Evolutionary conservation across 495 filamentous ascomycete genomes (phyloP).

Genomic region (Copromyces sp.): DNA sequence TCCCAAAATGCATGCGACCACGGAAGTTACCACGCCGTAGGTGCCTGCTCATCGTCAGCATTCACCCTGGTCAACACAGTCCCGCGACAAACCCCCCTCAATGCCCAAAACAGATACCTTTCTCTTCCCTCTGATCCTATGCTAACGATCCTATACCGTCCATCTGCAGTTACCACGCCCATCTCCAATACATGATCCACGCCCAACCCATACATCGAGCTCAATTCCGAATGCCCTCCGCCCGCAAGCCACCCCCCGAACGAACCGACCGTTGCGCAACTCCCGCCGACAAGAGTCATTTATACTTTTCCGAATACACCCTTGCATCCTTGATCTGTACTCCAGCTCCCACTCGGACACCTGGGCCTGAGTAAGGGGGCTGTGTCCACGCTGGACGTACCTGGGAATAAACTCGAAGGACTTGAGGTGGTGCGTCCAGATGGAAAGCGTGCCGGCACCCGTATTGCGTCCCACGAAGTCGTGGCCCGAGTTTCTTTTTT

Average conservation of each 20-base stretch:
- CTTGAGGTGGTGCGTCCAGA: conserved; percentile 52
- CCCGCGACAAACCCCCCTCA: conserved; percentile 36
- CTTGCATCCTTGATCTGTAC: conserved; percentile 33
- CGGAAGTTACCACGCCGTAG: too few species aligned
- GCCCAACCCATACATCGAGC: conserved; percentile 35
- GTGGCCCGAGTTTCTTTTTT: conserved; percentile 53
- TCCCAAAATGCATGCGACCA: conserved; percentile 51
- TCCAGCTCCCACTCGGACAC: conserved; percentile 33
- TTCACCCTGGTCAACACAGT: not conserved
- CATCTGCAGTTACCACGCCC: conserved; percentile 38
- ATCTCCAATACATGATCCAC: conserved; percentile 39
- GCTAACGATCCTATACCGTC: conserved; percentile 21
- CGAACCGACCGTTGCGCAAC: conserved; percentile 22
- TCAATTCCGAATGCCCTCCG: conserved; percentile 36
- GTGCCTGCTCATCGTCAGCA: too few species aligned
- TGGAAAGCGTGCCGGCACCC: conserved; percentile 42
- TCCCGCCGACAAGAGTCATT: conserved; percentile 32
- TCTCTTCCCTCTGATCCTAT: conserved; percentile 32
- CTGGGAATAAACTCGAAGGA: conserved; percentile 29
- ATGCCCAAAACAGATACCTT: conserved; percentile 41
- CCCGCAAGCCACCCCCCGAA: conserved; percentile 37
- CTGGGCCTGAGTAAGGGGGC: conserved; percentile 26
- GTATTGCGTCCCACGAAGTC: conserved; percentile 47
- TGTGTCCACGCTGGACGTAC: conserved; percentile 23
- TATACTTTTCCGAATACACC: conserved; percentile 18